phyloP scores from a whole-genome alignment of 2,329 filamentous ascomycete genomes.

The Ceratocystis diversiconidia region DNA sequence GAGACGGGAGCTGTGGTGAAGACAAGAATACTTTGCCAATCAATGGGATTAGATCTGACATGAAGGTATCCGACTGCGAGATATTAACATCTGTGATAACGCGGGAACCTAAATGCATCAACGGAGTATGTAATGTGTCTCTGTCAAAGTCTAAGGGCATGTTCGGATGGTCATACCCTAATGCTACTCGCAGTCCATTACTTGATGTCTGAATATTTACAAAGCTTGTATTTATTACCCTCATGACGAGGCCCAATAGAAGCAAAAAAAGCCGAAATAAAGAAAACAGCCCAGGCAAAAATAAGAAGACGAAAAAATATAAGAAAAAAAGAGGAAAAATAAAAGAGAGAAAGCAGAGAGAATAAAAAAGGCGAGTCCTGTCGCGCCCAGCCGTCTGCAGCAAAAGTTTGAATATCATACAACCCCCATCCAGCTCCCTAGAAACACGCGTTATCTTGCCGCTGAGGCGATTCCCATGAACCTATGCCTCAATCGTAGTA shows the following conservation, averaged over 20 bases:
- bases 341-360: slow-evolving; percentile 12
- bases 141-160: no score
- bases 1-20: no score
- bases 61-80: no score
- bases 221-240: not conserved
- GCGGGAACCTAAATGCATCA: no score
- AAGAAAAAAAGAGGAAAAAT: slow-evolving; percentile 1
- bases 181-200: no score
- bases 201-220: not conserved
- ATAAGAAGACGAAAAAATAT: slow-evolving; percentile 5
- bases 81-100: no score
- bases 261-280: slow-evolving; percentile 9
- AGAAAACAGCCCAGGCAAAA: slow-evolving; percentile 2
- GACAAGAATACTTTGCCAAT: no score
- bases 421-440: not conserved
- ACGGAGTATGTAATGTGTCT: no score
- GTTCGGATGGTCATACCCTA: no score
- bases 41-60: no score
- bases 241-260: not conserved
- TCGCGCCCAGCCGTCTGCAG: not conserved
- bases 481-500: slow-evolving; percentile 15
- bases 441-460: not conserved
- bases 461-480: not conserved
- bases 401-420: slow-evolving; percentile 15
- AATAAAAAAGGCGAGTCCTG: slow-evolving; percentile 15